Evolutionary conservation across 2,329 filamentous ascomycete species (phyloP).

Genomic region (Fusarium sp.): DNA sequence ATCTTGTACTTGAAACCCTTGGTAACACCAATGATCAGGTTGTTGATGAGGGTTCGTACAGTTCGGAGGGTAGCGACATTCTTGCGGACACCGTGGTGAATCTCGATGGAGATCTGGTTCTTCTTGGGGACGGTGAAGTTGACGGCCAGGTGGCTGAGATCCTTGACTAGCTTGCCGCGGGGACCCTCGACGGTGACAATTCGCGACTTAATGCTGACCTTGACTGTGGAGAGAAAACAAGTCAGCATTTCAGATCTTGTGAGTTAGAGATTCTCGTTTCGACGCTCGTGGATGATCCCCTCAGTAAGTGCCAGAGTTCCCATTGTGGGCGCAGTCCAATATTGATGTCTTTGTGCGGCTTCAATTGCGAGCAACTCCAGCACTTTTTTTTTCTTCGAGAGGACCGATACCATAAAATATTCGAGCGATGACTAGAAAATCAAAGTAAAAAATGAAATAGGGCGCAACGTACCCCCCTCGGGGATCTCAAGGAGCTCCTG

Average conservation of each 20-base stretch:
- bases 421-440: slow-evolving; percentile 15
- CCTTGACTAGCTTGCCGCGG: slow-evolving; percentile 96
- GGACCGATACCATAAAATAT: slow-evolving; percentile 20
- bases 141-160: slow-evolving; percentile 95
- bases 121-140: slow-evolving; percentile 91
- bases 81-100: slow-evolving; percentile 99
- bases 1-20: slow-evolving; percentile 99
- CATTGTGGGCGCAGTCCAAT: slow-evolving; percentile 23
- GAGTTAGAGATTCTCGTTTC: slow-evolving; percentile 9
- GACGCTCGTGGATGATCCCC: slow-evolving; percentile 12
- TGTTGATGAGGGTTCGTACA: slow-evolving; percentile 98
- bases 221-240: slow-evolving; percentile 73
- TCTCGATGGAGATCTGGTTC: slow-evolving; percentile 93
- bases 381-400: slow-evolving; percentile 13
- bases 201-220: slow-evolving; percentile 96
- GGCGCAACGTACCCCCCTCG: slow-evolving; percentile 85
- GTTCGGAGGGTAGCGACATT: slow-evolving; percentile 97
- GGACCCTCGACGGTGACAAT: slow-evolving; percentile 97
- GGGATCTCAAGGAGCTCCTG: slow-evolving; percentile 95
- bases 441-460: slow-evolving; percentile 22
- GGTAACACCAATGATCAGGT: slow-evolving; percentile 98
- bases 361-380: slow-evolving; percentile 31
- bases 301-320: slow-evolving; percentile 4
- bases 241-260: slow-evolving; percentile 47
- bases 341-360: slow-evolving; percentile 30